Base-by-base conservation (phyloP, 192 early-diverging fungal genomes). In the Coemansia sp. region DNA sequence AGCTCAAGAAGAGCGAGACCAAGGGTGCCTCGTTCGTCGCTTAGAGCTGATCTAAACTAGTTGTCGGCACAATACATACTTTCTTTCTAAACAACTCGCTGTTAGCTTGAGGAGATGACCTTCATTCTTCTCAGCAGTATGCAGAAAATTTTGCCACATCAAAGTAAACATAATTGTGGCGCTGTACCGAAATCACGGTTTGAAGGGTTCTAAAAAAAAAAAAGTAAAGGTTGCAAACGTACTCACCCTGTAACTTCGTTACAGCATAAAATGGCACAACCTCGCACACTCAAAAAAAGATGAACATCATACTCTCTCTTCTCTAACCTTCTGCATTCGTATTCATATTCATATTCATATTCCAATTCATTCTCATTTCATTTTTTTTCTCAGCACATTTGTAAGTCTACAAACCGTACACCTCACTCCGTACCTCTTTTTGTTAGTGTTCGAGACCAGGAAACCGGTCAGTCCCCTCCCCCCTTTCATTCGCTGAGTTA, bases 1-100 rank as follows among this genome's bases (percentile, higher is more conserved):
- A 99, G 87, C 90, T 99, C 62, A 91, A 92, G 89, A 88, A 87
- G 72, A 99, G 95, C 89, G 95, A 97, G 82, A 74, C 72, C 70
- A 98, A 98, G 92, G 97, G 97, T 68, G 60, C 70, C 39, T 52
- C 69, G 34, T 86, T 86, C 73, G 85, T 83, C 22, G 76, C 73
- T 65, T 62, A 40, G 24, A 41, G 61, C n/a, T 11, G 20, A 39
- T n/a, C 49, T 22, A 22, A 52, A 24, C n/a, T 52, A 24, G 16
- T 47, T n/a, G 44, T 6, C 44, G 5, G 5, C 6, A 3, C 44
- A 47, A 47, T 18, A 47, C 16, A 16, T 3, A 47, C 44, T 1
- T 15, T 31, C n/a, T 57, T 57, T 27, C 27, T 27, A 27, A 27
- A 12, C 53, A 47, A 18, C 44, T 47, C 18, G 44, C 16, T 18